phyloP scores from a whole-genome alignment of 805 yeast species.

The Starmera dryadoides region DNA sequence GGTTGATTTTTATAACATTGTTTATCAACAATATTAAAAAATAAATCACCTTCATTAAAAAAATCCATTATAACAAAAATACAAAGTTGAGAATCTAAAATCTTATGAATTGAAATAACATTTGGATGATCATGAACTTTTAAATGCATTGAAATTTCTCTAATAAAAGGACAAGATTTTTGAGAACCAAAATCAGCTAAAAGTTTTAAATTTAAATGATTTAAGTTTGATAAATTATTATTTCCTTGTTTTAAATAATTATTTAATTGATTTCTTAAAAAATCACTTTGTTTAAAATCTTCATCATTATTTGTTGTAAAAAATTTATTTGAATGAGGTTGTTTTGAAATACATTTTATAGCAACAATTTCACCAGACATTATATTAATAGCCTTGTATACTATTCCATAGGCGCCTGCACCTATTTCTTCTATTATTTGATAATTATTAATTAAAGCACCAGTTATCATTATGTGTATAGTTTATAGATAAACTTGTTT shows the following conservation, averaged over 20 bases:
- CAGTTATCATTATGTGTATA: too few relatives aligned
- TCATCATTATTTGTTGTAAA: background rate
- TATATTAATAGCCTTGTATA: slow-evolving; percentile 59
- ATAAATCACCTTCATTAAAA: slow-evolving; percentile 78
- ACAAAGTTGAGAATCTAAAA: slow-evolving; percentile 52
- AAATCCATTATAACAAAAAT: slow-evolving; percentile 79
- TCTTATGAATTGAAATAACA: slow-evolving; percentile 68
- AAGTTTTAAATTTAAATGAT: slow-evolving; percentile 26
- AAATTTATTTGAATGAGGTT: slow-evolving; percentile 20
- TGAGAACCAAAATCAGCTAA: slow-evolving; percentile 25
- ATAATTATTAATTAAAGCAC: slow-evolving; percentile 21
- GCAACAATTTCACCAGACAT: slow-evolving; percentile 49
- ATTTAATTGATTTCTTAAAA: slow-evolving; percentile 22
- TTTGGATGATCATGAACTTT: slow-evolving; percentile 74
- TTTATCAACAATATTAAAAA: slow-evolving; percentile 74
- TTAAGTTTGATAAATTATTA: slow-evolving; percentile 12
- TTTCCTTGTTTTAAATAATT: slow-evolving; percentile 11
- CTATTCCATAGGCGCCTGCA: slow-evolving; percentile 82
- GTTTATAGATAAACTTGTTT: too few relatives aligned
- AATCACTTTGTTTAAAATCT: slow-evolving; percentile 14
- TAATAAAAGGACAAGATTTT: slow-evolving; percentile 28
- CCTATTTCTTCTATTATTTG: slow-evolving; percentile 35
- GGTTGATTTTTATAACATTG: slow-evolving; percentile 52
- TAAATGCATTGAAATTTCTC: slow-evolving; percentile 69
- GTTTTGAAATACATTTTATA: slow-evolving; percentile 61